Evolutionary conservation across 495 filamentous ascomycete genomes (phyloP), one percentile per base, ranked within the genome.

Genomic region (Aspergillus wentii): DNA sequence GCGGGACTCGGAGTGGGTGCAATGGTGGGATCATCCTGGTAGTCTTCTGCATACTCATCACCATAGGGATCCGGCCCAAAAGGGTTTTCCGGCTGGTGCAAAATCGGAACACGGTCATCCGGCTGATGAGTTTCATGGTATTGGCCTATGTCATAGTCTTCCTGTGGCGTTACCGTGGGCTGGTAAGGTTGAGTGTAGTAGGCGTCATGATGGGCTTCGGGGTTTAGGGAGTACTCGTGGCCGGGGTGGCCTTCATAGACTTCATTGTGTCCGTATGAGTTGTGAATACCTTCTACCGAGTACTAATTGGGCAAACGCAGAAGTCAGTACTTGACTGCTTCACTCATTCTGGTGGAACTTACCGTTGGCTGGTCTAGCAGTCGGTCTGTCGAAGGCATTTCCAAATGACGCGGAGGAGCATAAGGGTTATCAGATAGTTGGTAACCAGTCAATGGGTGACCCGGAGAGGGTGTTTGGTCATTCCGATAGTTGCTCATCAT

Each of bases 131-230:
- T 61, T 15, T 66, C 64, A 4, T 69, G 66, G 34, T 77, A 72
- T n/a, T 74, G 66, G 3, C 62, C 61, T 14, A 74, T 59, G 29
- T 73, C 75, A 46, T 78, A 77, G 34, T 74, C 74, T 13, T 83
- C 80, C 26, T 76, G 69, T 0, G 76, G 72, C 3, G 57, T 56
- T 16, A 50, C 56, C 14, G 62, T 38, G 7, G 86, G 84, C 42
- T 88, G 70, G 59, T 95, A 92, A 4, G 86, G 84, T 51, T 79
- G 82, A 36, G 80, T 83, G 54, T 85, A 92, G 63, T 95, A 94
- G 29, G 81, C 76, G 59, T 95, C 86, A 50, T 90, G 86, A 48
- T 94, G 88, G 26, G 78, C 80, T 57, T 88, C 78, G 9, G 90
- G 89, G 40, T 86, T 79, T 23, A 96, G 59, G 5, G 79, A 64